These are phyloP conservation scores for Xenosphaeropsis pyriputrescens DNA, from an alignment of 2,329 filamentous ascomycete species.

Conservation along the genomic window DNA sequence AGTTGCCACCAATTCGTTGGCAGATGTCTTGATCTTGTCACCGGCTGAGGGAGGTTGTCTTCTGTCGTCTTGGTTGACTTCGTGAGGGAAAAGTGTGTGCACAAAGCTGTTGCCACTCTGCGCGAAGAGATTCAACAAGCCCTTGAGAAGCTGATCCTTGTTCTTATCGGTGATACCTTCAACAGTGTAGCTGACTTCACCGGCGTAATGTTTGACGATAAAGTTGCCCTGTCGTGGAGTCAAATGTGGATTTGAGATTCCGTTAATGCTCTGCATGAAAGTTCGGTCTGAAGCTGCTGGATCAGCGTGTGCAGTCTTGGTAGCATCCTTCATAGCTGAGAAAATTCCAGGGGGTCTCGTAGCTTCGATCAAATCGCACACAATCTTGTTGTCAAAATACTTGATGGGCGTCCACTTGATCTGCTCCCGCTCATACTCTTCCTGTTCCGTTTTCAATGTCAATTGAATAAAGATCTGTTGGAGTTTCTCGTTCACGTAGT, in stretches of 20 bases:
- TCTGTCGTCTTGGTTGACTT: conserved; percentile 92
- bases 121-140: conserved; percentile 74
- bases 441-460: conserved; percentile 91
- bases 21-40: conserved; percentile 89
- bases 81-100: conserved; percentile 76
- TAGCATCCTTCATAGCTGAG: conserved; percentile 92
- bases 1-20: conserved; percentile 87
- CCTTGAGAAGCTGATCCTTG: conserved; percentile 93
- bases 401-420: conserved; percentile 99
- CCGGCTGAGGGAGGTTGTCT: conserved; percentile 87
- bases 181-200: conserved; percentile 87
- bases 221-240: conserved; percentile 89
- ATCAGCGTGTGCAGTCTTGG: conserved; percentile 95
- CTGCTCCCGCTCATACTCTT: conserved; percentile 90
- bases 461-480: conserved; percentile 99
- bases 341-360: conserved; percentile 83
- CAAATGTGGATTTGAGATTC: conserved; percentile 82
- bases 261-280: conserved; percentile 86
- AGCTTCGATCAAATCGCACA: conserved; percentile 93
- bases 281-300: conserved; percentile 88
- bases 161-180: conserved; percentile 99
- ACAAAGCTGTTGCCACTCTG: conserved; percentile 76
- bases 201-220: conserved; percentile 97
- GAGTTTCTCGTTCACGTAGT: conserved; percentile 98
- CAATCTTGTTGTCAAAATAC: conserved; percentile 98